Conservation (phyloP, 2,329 filamentous ascomycete genomes). For the Cylindrodendrum hubeiense region DNA sequence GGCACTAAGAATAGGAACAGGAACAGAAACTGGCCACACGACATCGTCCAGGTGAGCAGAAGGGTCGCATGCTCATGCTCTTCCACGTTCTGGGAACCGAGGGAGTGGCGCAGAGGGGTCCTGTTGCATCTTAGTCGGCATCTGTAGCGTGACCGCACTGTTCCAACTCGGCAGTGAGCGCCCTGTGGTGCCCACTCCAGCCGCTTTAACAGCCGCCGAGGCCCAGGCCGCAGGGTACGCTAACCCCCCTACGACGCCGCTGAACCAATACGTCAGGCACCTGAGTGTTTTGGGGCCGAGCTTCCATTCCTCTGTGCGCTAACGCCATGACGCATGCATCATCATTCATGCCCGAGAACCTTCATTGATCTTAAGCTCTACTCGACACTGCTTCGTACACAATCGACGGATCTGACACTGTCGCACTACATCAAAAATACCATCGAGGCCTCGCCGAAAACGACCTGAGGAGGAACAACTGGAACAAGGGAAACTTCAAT, state of each 20-base stretch:
- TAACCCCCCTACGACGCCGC: conserved; percentile 20
- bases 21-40: conserved; percentile 14
- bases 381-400: background rate
- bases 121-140: conserved; percentile 13
- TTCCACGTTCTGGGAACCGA: conserved; percentile 9
- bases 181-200: conserved; percentile 6
- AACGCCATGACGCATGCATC: conserved; percentile 35
- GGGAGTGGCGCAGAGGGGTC: conserved; percentile 1
- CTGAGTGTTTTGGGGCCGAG: conserved; percentile 6
- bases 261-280: conserved; percentile 26
- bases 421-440: background rate
- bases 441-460: background rate
- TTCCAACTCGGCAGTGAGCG: background rate
- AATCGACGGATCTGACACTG: background rate
- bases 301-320: conserved; percentile 13
- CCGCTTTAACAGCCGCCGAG: conserved; percentile 14
- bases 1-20: conserved; percentile 9
- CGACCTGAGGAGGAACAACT: background rate
- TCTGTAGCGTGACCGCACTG: conserved; percentile 8
- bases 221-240: conserved; percentile 9
- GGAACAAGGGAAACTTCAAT: conserved; percentile 18
- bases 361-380: conserved; percentile 7
- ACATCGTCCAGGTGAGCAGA: conserved; percentile 20
- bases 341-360: conserved; percentile 25
- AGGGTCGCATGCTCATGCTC: conserved; percentile 19